These are phyloP conservation scores for Colletotrichum falcatum DNA, from an alignment of 2,329 filamentous ascomycete genomes.

Conservation along the genomic window DNA sequence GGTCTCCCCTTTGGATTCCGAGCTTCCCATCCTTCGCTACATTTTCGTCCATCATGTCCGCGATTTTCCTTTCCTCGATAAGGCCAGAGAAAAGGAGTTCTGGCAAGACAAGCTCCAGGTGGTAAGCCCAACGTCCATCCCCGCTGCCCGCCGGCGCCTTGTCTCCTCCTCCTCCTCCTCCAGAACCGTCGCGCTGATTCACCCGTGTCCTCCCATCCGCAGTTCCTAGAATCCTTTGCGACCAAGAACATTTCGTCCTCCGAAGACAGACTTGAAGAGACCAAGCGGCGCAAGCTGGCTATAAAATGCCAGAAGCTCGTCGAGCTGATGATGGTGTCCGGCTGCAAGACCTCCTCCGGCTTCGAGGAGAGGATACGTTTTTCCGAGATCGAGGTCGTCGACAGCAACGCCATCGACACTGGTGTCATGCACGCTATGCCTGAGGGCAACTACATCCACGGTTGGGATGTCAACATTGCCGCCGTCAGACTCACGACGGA, in stretches of 20 bases:
- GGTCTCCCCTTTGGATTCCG: slow-evolving; percentile 91
- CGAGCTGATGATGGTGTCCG: slow-evolving; percentile 99
- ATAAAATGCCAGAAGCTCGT: slow-evolving; percentile 95
- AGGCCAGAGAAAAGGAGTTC: slow-evolving; percentile 98
- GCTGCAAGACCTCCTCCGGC: slow-evolving; percentile 92
- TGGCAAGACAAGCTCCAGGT: slow-evolving; percentile 99
- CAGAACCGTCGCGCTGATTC: slow-evolving; percentile 29
- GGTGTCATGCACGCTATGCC: slow-evolving; percentile 89
- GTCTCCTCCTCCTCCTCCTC: not conserved
- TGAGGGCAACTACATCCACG: slow-evolving; percentile 91
- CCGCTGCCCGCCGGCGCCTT: not conserved
- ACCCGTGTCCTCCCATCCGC: slow-evolving; percentile 27
- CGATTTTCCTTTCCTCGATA: slow-evolving; percentile 97
- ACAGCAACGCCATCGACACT: slow-evolving; percentile 90
- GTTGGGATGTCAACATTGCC: slow-evolving; percentile 97
- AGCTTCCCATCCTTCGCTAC: slow-evolving; percentile 91
- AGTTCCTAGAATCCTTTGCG: slow-evolving; percentile 98
- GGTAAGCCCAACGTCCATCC: slow-evolving; percentile 64
- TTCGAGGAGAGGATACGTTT: slow-evolving; percentile 98
- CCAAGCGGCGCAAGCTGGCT: slow-evolving; percentile 92
- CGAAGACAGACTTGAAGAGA: slow-evolving; percentile 95
- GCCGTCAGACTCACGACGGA: slow-evolving; percentile 84
- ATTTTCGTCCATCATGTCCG: slow-evolving; percentile 98
- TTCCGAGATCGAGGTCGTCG: slow-evolving; percentile 95
- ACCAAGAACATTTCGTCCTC: slow-evolving; percentile 97